Percentiles rank a stretch among this genome's conserved stretches.
phyloP scores from a whole-genome alignment of 78 protist species.

The Dictyostelium intermedium region DNA sequence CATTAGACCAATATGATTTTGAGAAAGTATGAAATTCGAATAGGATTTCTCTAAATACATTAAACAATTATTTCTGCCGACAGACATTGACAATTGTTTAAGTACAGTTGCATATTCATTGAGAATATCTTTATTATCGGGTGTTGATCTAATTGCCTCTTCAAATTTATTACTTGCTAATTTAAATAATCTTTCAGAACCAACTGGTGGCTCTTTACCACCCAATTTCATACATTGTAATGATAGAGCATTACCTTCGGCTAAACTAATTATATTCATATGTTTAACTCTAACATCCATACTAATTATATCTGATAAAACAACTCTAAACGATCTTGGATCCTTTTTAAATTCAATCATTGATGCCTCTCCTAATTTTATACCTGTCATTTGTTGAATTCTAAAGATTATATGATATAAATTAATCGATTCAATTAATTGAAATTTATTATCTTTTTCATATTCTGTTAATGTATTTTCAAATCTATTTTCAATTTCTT shows the following conservation, averaged over 20 bases:
- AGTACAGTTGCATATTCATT: conserved; percentile 80
- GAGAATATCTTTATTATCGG: conserved; percentile 71
- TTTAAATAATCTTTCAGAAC: conserved; percentile 63
- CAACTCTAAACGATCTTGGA: conserved; percentile 71
- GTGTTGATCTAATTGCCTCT: conserved; percentile 82
- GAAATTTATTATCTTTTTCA: conserved; percentile 27
- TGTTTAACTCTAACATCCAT: conserved; percentile 74
- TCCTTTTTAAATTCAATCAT: conserved; percentile 43
- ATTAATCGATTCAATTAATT: conserved; percentile 49
- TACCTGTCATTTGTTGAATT: conserved; percentile 81
- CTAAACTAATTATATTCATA: conserved; percentile 79
- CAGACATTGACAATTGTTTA: conserved; percentile 65
- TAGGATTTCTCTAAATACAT: conserved; percentile 32
- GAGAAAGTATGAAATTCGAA: conserved; percentile 55
- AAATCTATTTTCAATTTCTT: conserved; percentile 54
- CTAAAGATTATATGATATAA: conserved; percentile 45
- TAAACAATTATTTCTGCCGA: conserved; percentile 35
- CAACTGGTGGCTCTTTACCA: conserved; percentile 32
- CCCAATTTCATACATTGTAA: conserved; percentile 71
- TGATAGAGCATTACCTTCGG: conserved; percentile 84
- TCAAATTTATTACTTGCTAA: conserved; percentile 79
- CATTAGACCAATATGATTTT: conserved; percentile 12
- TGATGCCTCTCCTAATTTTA: conserved; percentile 72
- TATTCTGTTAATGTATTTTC: conserved; percentile 20
- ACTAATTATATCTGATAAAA: conserved; percentile 57